phyloP scores from a whole-genome alignment of 2,329 filamentous ascomycete species.

The Ilyonectria sp. region DNA sequence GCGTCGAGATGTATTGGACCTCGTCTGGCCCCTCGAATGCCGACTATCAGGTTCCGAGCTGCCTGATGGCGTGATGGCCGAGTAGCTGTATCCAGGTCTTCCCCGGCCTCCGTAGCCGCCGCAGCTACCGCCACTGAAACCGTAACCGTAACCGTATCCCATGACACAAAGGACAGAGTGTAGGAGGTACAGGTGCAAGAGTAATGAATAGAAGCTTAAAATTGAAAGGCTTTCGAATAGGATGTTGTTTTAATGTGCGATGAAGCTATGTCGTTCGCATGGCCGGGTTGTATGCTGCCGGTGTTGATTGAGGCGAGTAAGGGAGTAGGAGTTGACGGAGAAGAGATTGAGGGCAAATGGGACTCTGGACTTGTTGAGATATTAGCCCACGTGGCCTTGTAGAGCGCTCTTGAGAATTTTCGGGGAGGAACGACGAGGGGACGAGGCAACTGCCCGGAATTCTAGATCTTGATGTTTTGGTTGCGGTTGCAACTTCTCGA shows the following conservation, averaged over 20 bases:
- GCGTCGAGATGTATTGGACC: not conserved
- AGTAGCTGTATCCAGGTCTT: slow-evolving; percentile 15
- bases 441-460: not conserved
- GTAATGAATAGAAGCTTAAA: not conserved
- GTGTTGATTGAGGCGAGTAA: not conserved
- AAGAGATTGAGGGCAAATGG: no score
- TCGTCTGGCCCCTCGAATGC: not conserved
- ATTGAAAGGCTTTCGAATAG: not conserved
- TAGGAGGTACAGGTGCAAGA: not conserved
- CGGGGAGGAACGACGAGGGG: not conserved
- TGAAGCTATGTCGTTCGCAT: not conserved
- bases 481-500: not conserved
- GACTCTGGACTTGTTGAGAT: no score
- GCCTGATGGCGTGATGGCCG: slow-evolving; percentile 4
- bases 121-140: slow-evolving; percentile 4
- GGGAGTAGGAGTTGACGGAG: not conserved
- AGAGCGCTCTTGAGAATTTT: not conserved
- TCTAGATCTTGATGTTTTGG: not conserved
- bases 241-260: not conserved
- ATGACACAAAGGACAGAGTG: not conserved
- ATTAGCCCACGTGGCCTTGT: not conserved
- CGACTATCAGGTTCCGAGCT: not conserved
- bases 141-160: slow-evolving; percentile 15
- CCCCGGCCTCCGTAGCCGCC: slow-evolving; percentile 5
- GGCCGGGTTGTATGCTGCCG: not conserved